A percentile compares a stretch with the other conserved stretches of the same genome.
Conservation (phyloP, 495 filamentous ascomycete genomes). For the Xylona heveae region DNA sequence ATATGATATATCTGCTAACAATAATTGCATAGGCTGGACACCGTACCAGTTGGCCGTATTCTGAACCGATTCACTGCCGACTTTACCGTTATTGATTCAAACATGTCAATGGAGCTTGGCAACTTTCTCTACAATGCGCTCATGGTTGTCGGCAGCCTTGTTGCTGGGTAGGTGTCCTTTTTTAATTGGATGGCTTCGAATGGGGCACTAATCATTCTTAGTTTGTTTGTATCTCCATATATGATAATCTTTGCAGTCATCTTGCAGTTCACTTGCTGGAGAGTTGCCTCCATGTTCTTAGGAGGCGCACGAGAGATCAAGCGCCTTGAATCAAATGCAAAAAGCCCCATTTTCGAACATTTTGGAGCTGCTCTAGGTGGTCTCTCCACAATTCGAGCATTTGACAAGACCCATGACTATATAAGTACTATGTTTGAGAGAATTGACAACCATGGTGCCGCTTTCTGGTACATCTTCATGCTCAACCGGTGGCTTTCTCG, state of each 20-base stretch:
- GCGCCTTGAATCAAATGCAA: conserved; percentile 48
- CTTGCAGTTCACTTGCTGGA: conserved; percentile 31
- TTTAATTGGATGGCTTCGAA: neutral
- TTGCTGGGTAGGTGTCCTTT: conserved; percentile 22
- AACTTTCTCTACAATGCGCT: conserved; percentile 29
- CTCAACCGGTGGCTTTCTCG: conserved; percentile 62
- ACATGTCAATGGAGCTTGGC: conserved; percentile 34
- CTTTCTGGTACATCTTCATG: conserved; percentile 45
- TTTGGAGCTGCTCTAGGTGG: conserved; percentile 51
- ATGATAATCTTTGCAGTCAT: conserved; percentile 33
- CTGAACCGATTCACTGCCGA: conserved; percentile 66
- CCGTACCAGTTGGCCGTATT: conserved; percentile 55
- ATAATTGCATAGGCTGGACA: too few species aligned
- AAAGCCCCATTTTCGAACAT: conserved; percentile 58
- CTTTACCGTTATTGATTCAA: conserved; percentile 48
- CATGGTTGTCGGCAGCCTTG: conserved; percentile 32
- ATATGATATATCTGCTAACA: too few species aligned
- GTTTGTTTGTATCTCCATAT: conserved; percentile 35
- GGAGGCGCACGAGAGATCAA: conserved; percentile 54
- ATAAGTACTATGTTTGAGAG: conserved; percentile 40
- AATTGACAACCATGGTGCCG: conserved; percentile 39
- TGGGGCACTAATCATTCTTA: conserved; percentile 1
- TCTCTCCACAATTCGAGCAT: conserved; percentile 56
- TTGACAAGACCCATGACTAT: conserved; percentile 39
- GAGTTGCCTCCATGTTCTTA: conserved; percentile 38